Evolutionary conservation across 2,329 filamentous ascomycete species (phyloP), one percentile per base, ranked within the genome.

Genomic region (Amylocarpus encephaloides): DNA sequence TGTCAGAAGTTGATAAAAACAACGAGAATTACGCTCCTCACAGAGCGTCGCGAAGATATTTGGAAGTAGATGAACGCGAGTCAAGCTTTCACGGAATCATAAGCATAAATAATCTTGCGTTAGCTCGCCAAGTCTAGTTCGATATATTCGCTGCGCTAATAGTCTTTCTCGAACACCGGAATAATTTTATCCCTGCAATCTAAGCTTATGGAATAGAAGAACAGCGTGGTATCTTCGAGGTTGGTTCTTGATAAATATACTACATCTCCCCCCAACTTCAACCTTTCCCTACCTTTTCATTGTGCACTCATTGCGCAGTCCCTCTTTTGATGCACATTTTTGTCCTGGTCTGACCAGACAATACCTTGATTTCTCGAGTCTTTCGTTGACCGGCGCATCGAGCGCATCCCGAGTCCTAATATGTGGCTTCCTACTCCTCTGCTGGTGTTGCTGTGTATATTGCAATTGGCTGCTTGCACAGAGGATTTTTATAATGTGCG

Each of bases 401-500:
- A 52, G 59, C 56, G 56, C 50, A 58, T 49, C 47, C 41, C 38
- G 30, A 51, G 55, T 58, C 57, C 59, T 61, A 62, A 55, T 26
- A 67, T 83, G 79, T 71, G 78, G 67, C 66, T 79, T 64, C 63
- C 71, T 70, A 71, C 73, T 62, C 68, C 73, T 46, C 57, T 74
- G 54, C 66, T 80, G 64, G 67, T 80, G 60, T 68, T 83, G 53
- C 64, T 82, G 54, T 70, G 73, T 40, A 63, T 83, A 11, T 63
- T 75, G 52, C 78, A 82, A 61, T 60, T 83, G 51, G 77, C 70
- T 15, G 59, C 77, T 50, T 81, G 78, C 66, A 74, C 74, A 35
- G 77, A 91, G 64, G 88, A 93, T 67, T 92, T 83, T 66, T 93
- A 93, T 70, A 88, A 90, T 69, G 85, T 86, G 67, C 47, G 42